Percentiles rank a stretch among this genome's conserved stretches.
Conservation (phyloP, 2,329 filamentous ascomycete species). For the Fusarium sublunatum region DNA sequence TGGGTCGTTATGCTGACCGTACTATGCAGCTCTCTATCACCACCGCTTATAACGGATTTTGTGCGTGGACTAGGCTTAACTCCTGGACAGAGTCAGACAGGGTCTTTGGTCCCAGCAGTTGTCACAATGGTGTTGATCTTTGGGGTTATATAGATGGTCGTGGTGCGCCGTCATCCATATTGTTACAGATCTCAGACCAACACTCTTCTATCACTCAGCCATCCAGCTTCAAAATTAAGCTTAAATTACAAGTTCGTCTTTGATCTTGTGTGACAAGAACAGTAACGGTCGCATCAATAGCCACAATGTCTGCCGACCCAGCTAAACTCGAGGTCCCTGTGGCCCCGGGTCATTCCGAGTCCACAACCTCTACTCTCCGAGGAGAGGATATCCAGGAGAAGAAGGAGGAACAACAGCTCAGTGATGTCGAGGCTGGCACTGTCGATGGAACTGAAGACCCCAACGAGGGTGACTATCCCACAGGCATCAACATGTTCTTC, state of each 20-base stretch:
- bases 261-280: constrained; percentile 2
- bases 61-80: constrained; percentile 31
- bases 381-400: constrained; percentile 48
- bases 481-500: constrained; percentile 54
- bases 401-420: constrained; percentile 39
- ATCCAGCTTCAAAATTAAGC: constrained; percentile 21
- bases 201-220: constrained; percentile 17
- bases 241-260: constrained; percentile 10
- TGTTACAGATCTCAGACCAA: constrained; percentile 20
- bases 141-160: constrained; percentile 37
- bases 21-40: constrained; percentile 15
- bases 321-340: constrained; percentile 41
- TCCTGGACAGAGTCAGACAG: constrained; percentile 29
- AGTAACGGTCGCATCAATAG: background rate
- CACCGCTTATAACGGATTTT: constrained; percentile 39
- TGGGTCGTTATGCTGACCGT: constrained; percentile 39
- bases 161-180: constrained; percentile 18
- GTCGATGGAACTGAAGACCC: constrained; percentile 33
- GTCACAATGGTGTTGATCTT: constrained; percentile 7
- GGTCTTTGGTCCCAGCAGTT: background rate
- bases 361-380: constrained; percentile 46
- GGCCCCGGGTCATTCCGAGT: constrained; percentile 41
- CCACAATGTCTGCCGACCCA: constrained; percentile 29
- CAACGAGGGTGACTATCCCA: constrained; percentile 54
- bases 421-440: constrained; percentile 40